Conservation (phyloP, 2,329 filamentous ascomycete species). For the Bretziella fagacearum region DNA sequence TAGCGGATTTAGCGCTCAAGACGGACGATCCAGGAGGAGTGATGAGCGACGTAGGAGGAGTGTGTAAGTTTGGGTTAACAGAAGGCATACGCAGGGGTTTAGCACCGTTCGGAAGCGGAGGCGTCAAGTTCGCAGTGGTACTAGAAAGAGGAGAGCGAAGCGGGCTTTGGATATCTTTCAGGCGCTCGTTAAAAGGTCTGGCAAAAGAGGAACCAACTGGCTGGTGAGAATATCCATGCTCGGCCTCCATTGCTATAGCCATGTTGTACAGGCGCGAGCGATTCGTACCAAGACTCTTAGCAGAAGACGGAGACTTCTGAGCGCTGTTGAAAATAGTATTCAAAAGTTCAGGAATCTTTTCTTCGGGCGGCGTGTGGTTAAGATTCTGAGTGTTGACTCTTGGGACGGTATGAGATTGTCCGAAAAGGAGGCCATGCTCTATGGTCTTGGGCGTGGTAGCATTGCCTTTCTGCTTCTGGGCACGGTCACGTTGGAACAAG, state of each 20-base stretch:
- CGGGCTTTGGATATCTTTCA: constrained; percentile 8
- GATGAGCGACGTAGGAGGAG: constrained; percentile 15
- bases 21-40: neutral
- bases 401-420: constrained; percentile 9
- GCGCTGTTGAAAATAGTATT: constrained; percentile 9
- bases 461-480: constrained; percentile 46
- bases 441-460: constrained; percentile 1
- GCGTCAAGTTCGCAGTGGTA: constrained; percentile 3
- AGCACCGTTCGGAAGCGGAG: constrained; percentile 2
- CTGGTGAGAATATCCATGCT: constrained; percentile 5
- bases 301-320: constrained; percentile 12
- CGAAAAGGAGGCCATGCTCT: neutral
- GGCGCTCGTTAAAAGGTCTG: constrained; percentile 8
- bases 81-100: constrained; percentile 8
- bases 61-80: constrained; percentile 7
- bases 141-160: neutral
- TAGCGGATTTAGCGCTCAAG: neutral
- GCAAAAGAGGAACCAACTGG: constrained; percentile 9
- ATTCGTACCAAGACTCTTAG: neutral
- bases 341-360: constrained; percentile 4
- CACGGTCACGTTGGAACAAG: constrained; percentile 74
- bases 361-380: constrained; percentile 7
- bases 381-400: constrained; percentile 1
- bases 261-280: constrained; percentile 11
- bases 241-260: constrained; percentile 11